Conservation (phyloP, 2,329 filamentous ascomycete species). For the Xylariaceae sp. region DNA sequence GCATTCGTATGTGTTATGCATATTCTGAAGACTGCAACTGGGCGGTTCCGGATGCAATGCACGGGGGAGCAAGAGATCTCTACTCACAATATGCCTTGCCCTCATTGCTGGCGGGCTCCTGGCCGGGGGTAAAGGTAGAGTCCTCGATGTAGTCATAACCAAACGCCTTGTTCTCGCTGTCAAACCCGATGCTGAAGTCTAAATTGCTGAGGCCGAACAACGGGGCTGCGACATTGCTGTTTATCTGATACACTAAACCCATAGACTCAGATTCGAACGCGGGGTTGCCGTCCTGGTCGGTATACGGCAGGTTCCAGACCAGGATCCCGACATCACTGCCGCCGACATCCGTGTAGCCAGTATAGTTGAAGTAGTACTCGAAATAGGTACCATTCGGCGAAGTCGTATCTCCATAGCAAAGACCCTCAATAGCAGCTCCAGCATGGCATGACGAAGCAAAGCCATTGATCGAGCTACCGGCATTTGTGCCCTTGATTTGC, state of each 20-base stretch:
- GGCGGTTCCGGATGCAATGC: not conserved
- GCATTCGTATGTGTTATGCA: not conserved
- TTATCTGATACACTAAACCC: conserved; percentile 30
- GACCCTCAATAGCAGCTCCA: conserved; percentile 42
- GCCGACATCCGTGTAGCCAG: conserved; percentile 23
- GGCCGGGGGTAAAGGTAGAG: conserved; percentile 33
- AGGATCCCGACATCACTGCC: conserved; percentile 35
- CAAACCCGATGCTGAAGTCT: conserved; percentile 37
- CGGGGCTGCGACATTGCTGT: conserved; percentile 42
- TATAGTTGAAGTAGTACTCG: conserved; percentile 45
- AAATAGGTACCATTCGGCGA: conserved; percentile 14
- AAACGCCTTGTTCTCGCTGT: conserved; percentile 39
- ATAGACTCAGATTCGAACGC: conserved; percentile 29
- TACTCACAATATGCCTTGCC: conserved; percentile 32
- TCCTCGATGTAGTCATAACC: conserved; percentile 38
- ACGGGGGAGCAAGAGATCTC: not conserved
- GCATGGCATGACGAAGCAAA: conserved; percentile 43
- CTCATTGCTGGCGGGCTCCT: conserved; percentile 20
- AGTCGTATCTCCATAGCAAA: conserved; percentile 37
- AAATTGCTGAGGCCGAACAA: conserved; percentile 33
- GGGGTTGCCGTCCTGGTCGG: conserved; percentile 17
- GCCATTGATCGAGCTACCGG: conserved; percentile 38
- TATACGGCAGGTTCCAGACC: conserved; percentile 39
- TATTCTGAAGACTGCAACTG: not conserved
- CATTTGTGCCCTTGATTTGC: conserved; percentile 37